Evolutionary conservation across 257 asterid genomes (phyloP), one percentile per base, ranked within the genome.

Genomic region (Thymus quinquecostatus): DNA sequence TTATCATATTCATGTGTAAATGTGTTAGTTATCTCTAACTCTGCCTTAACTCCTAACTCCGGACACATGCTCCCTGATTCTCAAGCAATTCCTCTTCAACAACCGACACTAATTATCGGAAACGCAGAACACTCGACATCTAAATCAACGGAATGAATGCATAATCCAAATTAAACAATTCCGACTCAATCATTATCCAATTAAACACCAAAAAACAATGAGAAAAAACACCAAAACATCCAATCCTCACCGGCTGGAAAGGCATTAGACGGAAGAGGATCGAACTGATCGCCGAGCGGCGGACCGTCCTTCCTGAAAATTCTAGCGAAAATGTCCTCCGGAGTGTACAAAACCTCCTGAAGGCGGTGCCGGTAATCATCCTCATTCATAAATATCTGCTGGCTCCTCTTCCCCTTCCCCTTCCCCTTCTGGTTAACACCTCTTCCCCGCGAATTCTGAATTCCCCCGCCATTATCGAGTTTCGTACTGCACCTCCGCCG

Each of bases 241-340:
- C 78, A 51, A 68, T 55, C 62, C 73, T 69, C 61, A 75, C 75
- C 79, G 5, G 57, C 28, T 32, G 48, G 67, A 80, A 88, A 85
- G 33, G 92, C 93, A 68, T 78, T 79, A 2, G 85, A 61, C 1
- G 97, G 99, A 41, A 86, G 86, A 73, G 87, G 32, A 77, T 92
- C 94, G 70, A 92, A 95, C 38, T 86, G 85, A 67, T 47, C 81
- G 12, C 99, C 99, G 3, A 92, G 96, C 47, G 81, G 65, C 28
- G 99, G 99, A 10, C 99, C 99, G 62, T 92, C 98, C 83, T 88
- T 88, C 65, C 98, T 76, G 81, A 90, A 93, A 73, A 86, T 80
- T 69, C 85, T 90, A 67, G 84, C 59, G 41, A 86, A 62, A 83
- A 93, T 90, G 72, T 85, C 61, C 71, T 89, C 98, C 50, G 92